Conservation (phyloP, 257 asterid genomes). For the Nicotiana sylvestris region DNA sequence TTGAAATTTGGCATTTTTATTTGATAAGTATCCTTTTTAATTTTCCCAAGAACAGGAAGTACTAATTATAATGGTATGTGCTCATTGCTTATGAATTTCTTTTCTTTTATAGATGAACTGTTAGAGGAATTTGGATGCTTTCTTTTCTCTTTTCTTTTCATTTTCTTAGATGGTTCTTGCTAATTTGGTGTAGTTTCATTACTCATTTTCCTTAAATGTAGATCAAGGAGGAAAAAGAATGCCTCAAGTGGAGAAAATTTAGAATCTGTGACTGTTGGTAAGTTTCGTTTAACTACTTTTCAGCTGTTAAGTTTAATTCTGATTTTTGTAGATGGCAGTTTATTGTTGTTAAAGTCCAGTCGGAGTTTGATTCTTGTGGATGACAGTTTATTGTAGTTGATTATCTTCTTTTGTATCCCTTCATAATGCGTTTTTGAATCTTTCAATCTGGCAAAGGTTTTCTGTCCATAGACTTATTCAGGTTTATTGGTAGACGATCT, state of each 20-base stretch:
- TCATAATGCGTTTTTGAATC: background rate
- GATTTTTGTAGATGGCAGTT: background rate
- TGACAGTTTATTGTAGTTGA: background rate
- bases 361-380: background rate
- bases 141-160: background rate
- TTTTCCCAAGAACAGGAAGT: background rate
- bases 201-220: conserved; percentile 17
- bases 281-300: background rate
- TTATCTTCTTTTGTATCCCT: background rate
- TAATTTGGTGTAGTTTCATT: background rate
- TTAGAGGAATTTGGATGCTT: background rate
- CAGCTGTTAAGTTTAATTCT: background rate
- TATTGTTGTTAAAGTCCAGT: background rate
- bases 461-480: background rate
- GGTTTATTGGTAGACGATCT: background rate
- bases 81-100: background rate
- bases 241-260: conserved; percentile 66
- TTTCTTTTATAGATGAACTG: background rate
- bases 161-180: background rate
- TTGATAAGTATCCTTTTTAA: background rate
- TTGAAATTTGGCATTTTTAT: background rate
- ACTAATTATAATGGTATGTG: background rate
- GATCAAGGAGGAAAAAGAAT: conserved; percentile 86
- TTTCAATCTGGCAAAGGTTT: background rate
- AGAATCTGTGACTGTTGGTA: conserved; percentile 61